These are phyloP conservation scores for Aspergillus ochraceoroseus DNA, from an alignment of 2,329 filamentous ascomycete species.

Conservation along the genomic window DNA sequence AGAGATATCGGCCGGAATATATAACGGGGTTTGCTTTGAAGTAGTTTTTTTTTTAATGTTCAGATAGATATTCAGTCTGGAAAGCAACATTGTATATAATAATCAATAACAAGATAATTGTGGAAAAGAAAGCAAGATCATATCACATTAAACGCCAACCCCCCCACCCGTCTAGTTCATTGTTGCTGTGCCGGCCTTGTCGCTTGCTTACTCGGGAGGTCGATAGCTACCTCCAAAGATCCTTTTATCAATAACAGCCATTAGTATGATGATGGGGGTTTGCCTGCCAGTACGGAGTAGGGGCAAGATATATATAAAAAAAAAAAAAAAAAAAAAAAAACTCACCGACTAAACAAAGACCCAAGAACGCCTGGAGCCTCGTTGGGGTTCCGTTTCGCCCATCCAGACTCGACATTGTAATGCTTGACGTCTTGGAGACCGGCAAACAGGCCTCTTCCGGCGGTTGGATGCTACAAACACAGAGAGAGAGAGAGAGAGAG, in stretches of 20 bases:
- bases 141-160: neutral
- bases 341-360: slow-evolving; percentile 25
- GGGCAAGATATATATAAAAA: too few species aligned
- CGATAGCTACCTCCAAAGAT: slow-evolving; percentile 10
- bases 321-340: neutral
- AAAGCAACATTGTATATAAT: too few species aligned
- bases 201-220: slow-evolving; percentile 1
- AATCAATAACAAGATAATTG: too few species aligned
- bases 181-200: too few species aligned
- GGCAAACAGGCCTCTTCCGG: slow-evolving; percentile 37
- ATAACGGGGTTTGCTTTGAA: too few species aligned
- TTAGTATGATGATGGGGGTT: slow-evolving; percentile 1
- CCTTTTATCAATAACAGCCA: neutral
- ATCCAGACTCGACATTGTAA: slow-evolving; percentile 38
- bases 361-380: slow-evolving; percentile 16
- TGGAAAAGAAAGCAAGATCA: too few species aligned
- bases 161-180: neutral
- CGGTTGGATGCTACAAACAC: slow-evolving; percentile 28
- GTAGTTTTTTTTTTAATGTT: too few species aligned
- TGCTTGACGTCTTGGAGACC: slow-evolving; percentile 38
- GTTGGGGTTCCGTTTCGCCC: slow-evolving; percentile 29
- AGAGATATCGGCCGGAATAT: too few species aligned
- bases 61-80: too few species aligned
- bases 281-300: too few species aligned
- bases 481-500: neutral